Conservation (phyloP, 2,329 filamentous ascomycete genomes). For the Fusarium illudens region DNA sequence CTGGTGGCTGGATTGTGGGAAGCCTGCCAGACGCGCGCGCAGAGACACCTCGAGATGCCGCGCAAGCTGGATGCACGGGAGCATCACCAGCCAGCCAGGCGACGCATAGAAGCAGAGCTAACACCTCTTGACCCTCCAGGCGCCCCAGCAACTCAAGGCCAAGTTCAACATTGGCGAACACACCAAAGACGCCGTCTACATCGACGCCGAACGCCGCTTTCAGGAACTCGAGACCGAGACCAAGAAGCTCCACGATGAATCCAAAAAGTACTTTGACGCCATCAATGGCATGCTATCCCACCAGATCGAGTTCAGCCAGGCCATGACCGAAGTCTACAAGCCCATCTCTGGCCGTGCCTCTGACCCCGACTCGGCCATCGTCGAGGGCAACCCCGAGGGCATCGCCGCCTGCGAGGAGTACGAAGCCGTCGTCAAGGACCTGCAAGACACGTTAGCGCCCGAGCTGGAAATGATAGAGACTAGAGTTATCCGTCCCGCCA, state of each 20-base stretch:
- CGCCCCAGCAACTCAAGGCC: slow-evolving; percentile 89
- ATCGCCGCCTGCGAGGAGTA: slow-evolving; percentile 98
- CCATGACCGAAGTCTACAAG: slow-evolving; percentile 96
- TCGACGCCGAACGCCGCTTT: slow-evolving; percentile 93
- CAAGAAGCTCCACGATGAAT: slow-evolving; percentile 96
- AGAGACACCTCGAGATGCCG: slow-evolving; percentile 17
- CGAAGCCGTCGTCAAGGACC: slow-evolving; percentile 85
- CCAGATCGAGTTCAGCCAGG: slow-evolving; percentile 98
- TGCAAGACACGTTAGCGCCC: slow-evolving; percentile 86
- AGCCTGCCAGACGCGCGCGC: slow-evolving; percentile 25
- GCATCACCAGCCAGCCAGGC: neutral
- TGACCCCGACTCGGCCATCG: slow-evolving; percentile 83
- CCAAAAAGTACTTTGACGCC: slow-evolving; percentile 95
- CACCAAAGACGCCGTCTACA: slow-evolving; percentile 94
- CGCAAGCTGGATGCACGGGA: neutral
- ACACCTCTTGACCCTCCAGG: slow-evolving; percentile 53
- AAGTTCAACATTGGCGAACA: slow-evolving; percentile 96
- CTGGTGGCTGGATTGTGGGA: slow-evolving; percentile 22
- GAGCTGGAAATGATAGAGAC: slow-evolving; percentile 98
- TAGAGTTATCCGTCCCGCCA: slow-evolving; percentile 88
- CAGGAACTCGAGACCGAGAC: slow-evolving; percentile 94
- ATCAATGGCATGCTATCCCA: slow-evolving; percentile 98
- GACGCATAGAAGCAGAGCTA: slow-evolving; percentile 1
- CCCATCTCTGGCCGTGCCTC: slow-evolving; percentile 96
- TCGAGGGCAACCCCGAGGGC: slow-evolving; percentile 89